Evolutionary conservation across 2,329 filamentous ascomycete species (phyloP), one percentile per base, ranked within the genome.

Genomic region (Knufia petricola): DNA sequence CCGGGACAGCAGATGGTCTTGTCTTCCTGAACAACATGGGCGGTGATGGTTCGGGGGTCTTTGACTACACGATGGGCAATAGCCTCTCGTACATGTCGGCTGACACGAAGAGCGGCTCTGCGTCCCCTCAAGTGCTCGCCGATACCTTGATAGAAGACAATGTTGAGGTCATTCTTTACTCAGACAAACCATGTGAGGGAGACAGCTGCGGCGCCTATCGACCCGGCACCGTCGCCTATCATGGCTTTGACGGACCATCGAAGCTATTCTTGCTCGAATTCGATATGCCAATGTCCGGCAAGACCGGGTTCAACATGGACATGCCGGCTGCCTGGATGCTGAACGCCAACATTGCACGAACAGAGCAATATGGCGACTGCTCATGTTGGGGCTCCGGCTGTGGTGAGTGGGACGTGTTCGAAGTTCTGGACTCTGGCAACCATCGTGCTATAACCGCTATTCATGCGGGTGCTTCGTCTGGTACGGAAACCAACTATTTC

Each of bases 301-400:
- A 69, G 46, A 66, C 62, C 1, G 58, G 57, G n/a, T 39, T 24
- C 58, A 76, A 80, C 60, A 69, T 63, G 36, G 79, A 88, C 65
- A 84, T 84, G 75, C 84, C 85, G 7, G 81, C 84, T 36, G 75
- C 83, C 64, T 89, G 85, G 85, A 69, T 82, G 43, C 76, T 89
- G 52, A 89, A 89, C 66, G 80, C 78, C 15, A 74, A 78, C 52
- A 85, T 89, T 52, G 79, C 84, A 21, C 79, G 80, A 52, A 81
- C 82, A 3, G 69, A 75, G 3, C 84, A 88, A 64, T 88, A 88
- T 68, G 73, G 74, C 54, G 64, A 67, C 2, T 89, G 85, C 72
- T 84, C 78, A 51, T 89, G 85, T 72, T 88, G 84, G 84, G 66
- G 65, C 10, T 71, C 61, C 59, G 79, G 78, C 31, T 88, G 85